Evolutionary conservation across 1,284 basidiomycete species (phyloP), one percentile per base, ranked within the genome.

Genomic region (Volvariella volvacea): DNA sequence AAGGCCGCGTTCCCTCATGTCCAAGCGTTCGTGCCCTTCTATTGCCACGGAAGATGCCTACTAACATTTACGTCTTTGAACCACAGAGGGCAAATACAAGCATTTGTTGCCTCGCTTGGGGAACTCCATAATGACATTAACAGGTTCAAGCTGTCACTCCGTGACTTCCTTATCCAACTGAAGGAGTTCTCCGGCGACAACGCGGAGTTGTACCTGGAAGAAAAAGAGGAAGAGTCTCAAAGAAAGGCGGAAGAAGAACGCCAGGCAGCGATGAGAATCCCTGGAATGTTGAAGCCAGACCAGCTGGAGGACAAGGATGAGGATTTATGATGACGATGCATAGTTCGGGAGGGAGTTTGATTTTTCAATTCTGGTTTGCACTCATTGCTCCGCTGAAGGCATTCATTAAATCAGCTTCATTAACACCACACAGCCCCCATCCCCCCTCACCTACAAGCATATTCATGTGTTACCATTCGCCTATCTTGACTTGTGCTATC

Each of bases 261-360:
- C 45, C 81, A 92, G 67, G 78, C 83, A 25, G 94, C 94, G 15
- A 88, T 91, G 74, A 81, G 89, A 53, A 92, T 99, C 50, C 96
- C 95, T n/a, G 96, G 96, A 45, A 92, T 99, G 89, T 77, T 98
- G 62, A 98, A 98, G 67, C 95, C 95, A 22, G 88, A 86, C 54
- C 90, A 94, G 66, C 63, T 96, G 61, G 91, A 94, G 60, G 92
- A 94, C 69, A 85, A 85, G 65, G 88, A 91, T 61, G 89, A 92
- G 64, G 86, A 88, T 59, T 82, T 88, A 28, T 15, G n/a, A 36
- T 36, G 34, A n/a, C n/a, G n/a, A 12, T 28, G 25, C 25, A 28
- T 28, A 12, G 25, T 28, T 28, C 25, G 25, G 25, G 25, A 6
- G 25, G 25, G 25, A 28, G 25, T 28, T n/a, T 16, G 34, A 36